A percentile compares a stretch with the other conserved stretches of the same genome.
Evolutionary conservation across 805 yeast species (phyloP).

Genomic region (Yarrowia alimentaria): DNA sequence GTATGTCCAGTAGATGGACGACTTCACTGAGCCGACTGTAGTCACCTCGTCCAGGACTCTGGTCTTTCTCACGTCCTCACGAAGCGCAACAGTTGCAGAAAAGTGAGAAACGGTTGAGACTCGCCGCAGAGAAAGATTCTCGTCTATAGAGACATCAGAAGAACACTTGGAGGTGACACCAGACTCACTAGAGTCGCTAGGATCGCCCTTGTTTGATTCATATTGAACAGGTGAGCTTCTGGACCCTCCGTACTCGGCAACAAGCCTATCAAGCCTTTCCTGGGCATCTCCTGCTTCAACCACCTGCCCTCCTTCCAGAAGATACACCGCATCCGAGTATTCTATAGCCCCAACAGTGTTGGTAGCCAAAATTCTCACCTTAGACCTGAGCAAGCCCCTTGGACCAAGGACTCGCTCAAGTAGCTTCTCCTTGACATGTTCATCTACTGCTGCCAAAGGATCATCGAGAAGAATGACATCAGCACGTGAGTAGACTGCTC

Average conservation of each 20-base stretch:
- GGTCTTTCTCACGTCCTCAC: neutral
- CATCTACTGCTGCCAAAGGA: conserved; percentile 94
- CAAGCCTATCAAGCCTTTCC: neutral
- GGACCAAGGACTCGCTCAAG: conserved; percentile 66
- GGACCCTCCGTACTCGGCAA: too few relatives aligned
- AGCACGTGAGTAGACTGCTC: conserved; percentile 94
- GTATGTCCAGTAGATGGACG: neutral
- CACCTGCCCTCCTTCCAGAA: conserved; percentile 52
- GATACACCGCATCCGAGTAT: conserved; percentile 63
- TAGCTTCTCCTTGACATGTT: conserved; percentile 87
- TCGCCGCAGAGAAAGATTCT: neutral
- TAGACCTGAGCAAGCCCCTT: conserved; percentile 69
- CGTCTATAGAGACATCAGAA: too few relatives aligned
- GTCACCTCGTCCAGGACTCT: neutral
- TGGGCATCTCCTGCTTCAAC: conserved; percentile 49
- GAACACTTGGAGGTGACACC: too few relatives aligned
- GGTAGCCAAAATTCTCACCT: conserved; percentile 74
- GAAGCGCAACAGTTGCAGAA: neutral
- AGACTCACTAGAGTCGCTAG: too few relatives aligned
- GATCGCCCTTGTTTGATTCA: too few relatives aligned
- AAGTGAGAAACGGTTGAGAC: neutral
- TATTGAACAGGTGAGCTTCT: too few relatives aligned
- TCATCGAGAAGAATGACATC: conserved; percentile 90
- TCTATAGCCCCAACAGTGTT: conserved; percentile 74
- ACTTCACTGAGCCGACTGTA: neutral